Evolutionary conservation across 2,329 filamentous ascomycete species (phyloP).

Genomic region (Madurella mycetomatis): DNA sequence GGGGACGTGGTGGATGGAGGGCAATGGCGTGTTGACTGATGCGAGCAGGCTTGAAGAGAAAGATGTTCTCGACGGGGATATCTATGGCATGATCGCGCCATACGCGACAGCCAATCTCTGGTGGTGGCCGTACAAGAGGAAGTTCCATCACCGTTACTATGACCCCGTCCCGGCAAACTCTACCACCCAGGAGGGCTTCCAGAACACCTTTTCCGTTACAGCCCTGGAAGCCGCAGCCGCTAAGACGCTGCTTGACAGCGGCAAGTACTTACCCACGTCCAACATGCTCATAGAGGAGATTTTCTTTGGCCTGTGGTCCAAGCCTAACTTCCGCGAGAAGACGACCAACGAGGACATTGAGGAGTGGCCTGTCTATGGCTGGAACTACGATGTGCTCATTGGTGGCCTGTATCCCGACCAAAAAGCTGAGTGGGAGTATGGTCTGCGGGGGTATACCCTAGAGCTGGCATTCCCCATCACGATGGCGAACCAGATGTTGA

Average conservation of each 20-base stretch:
- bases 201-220: slow-evolving; percentile 49
- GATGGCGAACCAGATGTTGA: slow-evolving; percentile 45
- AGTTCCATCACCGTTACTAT: slow-evolving; percentile 52
- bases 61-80: slow-evolving; percentile 46
- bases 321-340: slow-evolving; percentile 51
- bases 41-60: slow-evolving; percentile 39
- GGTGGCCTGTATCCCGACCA: slow-evolving; percentile 47
- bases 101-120: slow-evolving; percentile 50
- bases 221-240: slow-evolving; percentile 40
- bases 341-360: slow-evolving; percentile 39
- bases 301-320: slow-evolving; percentile 46
- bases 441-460: slow-evolving; percentile 44
- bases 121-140: slow-evolving; percentile 50
- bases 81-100: slow-evolving; percentile 45
- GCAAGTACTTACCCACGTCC: slow-evolving; percentile 43
- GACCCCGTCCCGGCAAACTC: slow-evolving; percentile 39
- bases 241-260: slow-evolving; percentile 40
- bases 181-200: slow-evolving; percentile 44
- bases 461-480: slow-evolving; percentile 50
- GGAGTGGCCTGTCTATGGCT: slow-evolving; percentile 48
- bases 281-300: slow-evolving; percentile 47
- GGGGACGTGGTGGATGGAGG: background rate
- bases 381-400: slow-evolving; percentile 51
- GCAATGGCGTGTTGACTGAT: slow-evolving; percentile 7
- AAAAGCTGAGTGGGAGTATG: slow-evolving; percentile 47